Percentiles rank a stretch among this genome's conserved stretches.
Conservation (phyloP, 2,329 filamentous ascomycete genomes). For the Colletotrichum gloeosporioides region DNA sequence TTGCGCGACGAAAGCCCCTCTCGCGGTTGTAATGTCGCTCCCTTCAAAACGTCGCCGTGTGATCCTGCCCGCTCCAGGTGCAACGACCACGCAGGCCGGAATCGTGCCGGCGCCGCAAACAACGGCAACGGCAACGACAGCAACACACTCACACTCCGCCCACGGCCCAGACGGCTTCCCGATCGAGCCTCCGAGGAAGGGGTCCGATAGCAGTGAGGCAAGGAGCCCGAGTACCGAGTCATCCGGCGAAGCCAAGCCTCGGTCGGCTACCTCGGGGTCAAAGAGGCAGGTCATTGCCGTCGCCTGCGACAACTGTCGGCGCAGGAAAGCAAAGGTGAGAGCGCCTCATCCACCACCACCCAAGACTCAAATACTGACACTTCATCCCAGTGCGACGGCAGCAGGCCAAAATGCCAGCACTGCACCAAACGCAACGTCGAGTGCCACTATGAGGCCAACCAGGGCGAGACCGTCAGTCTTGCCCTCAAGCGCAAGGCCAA, state of each 20-base stretch:
- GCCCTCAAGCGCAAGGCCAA: constrained; percentile 24
- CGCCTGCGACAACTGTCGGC: constrained; percentile 17
- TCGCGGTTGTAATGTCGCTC: constrained; percentile 1
- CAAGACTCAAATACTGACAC: neutral
- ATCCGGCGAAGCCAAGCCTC: neutral
- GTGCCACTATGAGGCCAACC: constrained; percentile 19
- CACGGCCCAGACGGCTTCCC: neutral
- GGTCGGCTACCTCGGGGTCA: neutral
- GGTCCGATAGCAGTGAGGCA: neutral
- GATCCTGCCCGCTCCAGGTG: constrained; percentile 12
- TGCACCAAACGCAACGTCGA: constrained; percentile 11
- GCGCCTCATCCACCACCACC: neutral
- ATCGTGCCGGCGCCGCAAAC: neutral
- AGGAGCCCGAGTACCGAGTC: constrained; percentile 14
- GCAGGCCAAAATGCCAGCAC: constrained; percentile 18
- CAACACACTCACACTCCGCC: neutral
- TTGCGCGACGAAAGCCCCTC: neutral
- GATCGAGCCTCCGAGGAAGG: neutral
- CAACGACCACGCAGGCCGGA: neutral
- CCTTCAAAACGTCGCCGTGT: constrained; percentile 15
- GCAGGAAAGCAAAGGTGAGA: constrained; percentile 18
- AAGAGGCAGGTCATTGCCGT: constrained; percentile 19
- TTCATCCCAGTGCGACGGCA: constrained; percentile 9
- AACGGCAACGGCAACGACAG: neutral
- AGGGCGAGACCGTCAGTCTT: constrained; percentile 19